A percentile compares a stretch with the other conserved stretches of the same genome.
phyloP scores from a whole-genome alignment of 148 eudicot genomes.

The Cornus kousa region DNA sequence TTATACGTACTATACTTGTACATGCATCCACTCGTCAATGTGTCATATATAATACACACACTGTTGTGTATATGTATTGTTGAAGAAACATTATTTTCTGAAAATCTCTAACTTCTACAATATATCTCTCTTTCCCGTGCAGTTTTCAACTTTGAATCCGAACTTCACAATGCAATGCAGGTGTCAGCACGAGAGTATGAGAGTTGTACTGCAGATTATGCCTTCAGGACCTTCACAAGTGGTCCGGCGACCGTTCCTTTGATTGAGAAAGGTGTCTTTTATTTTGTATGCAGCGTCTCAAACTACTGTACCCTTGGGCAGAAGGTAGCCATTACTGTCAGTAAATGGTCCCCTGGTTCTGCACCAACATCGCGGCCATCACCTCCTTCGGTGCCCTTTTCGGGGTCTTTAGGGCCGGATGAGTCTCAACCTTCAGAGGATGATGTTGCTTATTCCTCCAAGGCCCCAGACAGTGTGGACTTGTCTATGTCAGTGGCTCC shows the following conservation, averaged over 20 bases:
- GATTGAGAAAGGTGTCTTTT: constrained; percentile 8
- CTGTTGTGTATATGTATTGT: no score
- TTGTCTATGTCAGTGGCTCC: background rate
- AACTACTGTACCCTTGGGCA: constrained; percentile 23
- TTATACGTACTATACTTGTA: no score
- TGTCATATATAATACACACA: no score
- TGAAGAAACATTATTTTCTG: no score
- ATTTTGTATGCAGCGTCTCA: constrained; percentile 17
- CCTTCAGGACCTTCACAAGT: constrained; percentile 2
- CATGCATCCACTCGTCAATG: no score
- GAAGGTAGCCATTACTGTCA: background rate
- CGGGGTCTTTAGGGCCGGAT: background rate
- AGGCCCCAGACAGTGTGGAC: background rate
- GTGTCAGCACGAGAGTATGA: constrained; percentile 20
- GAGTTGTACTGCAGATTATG: constrained; percentile 11
- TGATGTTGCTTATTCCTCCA: background rate
- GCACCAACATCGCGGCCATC: background rate
- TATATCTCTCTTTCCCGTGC: background rate
- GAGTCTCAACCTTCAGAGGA: background rate
- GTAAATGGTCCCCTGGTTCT: background rate
- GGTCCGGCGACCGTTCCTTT: constrained; percentile 18
- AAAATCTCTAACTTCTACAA: no score
- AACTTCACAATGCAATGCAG: constrained; percentile 15
- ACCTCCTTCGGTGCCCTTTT: background rate
- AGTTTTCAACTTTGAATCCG: constrained; percentile 30